Conservation (phyloP, 2,329 filamentous ascomycete genomes). For the Trematosphaeria pertusa region DNA sequence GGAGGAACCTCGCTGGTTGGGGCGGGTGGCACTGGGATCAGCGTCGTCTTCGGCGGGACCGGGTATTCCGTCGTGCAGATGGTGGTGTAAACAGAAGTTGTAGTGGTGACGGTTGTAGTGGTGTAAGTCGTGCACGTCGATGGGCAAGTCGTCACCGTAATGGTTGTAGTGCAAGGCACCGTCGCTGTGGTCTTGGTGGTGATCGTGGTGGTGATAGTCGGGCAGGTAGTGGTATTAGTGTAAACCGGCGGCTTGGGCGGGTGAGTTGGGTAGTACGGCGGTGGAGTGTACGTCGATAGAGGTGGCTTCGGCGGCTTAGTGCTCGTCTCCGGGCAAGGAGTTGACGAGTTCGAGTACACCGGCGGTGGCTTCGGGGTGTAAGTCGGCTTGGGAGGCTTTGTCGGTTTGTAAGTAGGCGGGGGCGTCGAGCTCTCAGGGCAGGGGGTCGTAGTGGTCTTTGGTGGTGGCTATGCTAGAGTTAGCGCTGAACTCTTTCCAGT, state of each 20-base stretch:
- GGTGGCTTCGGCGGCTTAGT: neutral
- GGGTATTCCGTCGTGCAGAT: slow-evolving; percentile 20
- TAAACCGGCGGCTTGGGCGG: neutral
- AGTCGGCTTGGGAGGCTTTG: neutral
- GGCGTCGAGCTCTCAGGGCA: neutral
- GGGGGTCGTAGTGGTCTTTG: too few relatives aligned
- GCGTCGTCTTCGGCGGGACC: slow-evolving; percentile 13
- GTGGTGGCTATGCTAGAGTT: too few relatives aligned
- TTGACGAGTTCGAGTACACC: slow-evolving; percentile 3
- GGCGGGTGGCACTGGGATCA: slow-evolving; percentile 5
- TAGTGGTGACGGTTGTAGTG: slow-evolving; percentile 4
- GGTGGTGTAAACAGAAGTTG: slow-evolving; percentile 17
- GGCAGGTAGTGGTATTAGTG: slow-evolving; percentile 8
- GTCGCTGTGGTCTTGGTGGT: slow-evolving; percentile 11
- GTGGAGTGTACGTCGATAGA: slow-evolving; percentile 2
- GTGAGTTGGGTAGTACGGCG: neutral
- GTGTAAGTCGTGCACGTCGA: neutral
- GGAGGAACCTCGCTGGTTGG: neutral
- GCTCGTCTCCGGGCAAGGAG: neutral
- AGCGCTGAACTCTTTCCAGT: too few relatives aligned
- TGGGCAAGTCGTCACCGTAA: slow-evolving; percentile 1
- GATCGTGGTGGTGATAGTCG: slow-evolving; percentile 18
- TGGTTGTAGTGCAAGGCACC: slow-evolving; percentile 9
- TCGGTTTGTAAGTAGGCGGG: neutral
- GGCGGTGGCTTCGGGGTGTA: too few relatives aligned